Evolutionary conservation across 139 green algal genomes (phyloP).

Genomic region (Ettlia oleoabundans): DNA sequence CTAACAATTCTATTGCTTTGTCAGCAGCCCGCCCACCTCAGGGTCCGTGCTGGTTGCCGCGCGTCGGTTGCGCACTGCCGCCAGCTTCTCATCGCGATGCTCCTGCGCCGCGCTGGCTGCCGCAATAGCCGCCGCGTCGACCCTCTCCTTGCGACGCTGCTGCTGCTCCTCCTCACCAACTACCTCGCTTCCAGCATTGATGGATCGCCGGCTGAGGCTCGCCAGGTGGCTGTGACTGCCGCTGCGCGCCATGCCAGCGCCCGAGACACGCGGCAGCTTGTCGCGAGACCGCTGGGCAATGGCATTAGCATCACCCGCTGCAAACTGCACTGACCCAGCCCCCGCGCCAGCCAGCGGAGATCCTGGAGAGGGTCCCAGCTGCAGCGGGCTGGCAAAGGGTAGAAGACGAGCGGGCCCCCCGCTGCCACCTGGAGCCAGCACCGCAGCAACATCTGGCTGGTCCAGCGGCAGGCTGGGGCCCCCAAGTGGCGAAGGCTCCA

Average conservation of each 20-base stretch:
- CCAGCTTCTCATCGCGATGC: slow-evolving; percentile 17
- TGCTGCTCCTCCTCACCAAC: background rate
- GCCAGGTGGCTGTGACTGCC: slow-evolving; percentile 27
- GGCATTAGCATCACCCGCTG: background rate
- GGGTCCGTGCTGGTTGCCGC: background rate
- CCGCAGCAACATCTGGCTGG: background rate
- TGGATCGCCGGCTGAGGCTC: background rate
- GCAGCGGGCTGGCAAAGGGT: background rate
- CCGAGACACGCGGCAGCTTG: background rate
- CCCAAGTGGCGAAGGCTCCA: slow-evolving; percentile 21
- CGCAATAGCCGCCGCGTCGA: background rate
- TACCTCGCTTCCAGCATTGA: background rate
- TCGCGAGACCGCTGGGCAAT: background rate
- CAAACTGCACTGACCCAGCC: background rate
- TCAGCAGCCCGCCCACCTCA: too few species aligned
- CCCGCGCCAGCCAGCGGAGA: background rate
- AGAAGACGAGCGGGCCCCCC: background rate
- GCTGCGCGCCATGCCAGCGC: background rate
- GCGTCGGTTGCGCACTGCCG: background rate
- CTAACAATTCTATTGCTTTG: too few species aligned
- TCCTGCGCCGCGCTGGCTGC: slow-evolving; percentile 4
- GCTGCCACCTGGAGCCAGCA: background rate
- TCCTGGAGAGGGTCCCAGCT: background rate
- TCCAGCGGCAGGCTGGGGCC: background rate
- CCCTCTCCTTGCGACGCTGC: background rate